Evolutionary conservation across 176 grass and related monocot genomes (phyloP), one percentile per base, ranked within the genome.

Genomic region (Dactylis glomerata): DNA sequence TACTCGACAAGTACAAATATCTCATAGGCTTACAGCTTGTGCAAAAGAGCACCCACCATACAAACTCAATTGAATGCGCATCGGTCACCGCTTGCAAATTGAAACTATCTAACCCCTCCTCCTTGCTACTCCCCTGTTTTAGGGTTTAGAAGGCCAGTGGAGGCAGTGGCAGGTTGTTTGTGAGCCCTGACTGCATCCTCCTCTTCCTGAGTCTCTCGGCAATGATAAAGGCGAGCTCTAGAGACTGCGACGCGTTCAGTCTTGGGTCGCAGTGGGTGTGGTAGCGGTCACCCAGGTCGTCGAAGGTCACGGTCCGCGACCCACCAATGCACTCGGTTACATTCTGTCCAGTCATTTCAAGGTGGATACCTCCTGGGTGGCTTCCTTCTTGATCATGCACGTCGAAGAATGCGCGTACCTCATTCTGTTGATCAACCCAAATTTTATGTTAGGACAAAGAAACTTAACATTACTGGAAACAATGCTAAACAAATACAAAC

Each of bases 271-370:
- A 97, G 83, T 97, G 95, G 11, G 95, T 97, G 74, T 97, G 95
- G 88, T 97, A 97, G 77, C 95, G 92, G 69, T 93, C 92, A 22
- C 75, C 73, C 10, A 97, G 83, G 81, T 97, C 95, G 16, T 97
- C 95, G 3, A 97, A 97, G 84, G 95, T 97, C 44, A 97, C 95
- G 0, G 95, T 94, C 15, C 95, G 88, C 6, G 95, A 97, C 41
- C 95, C 95, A 76, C 95, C 95, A 11, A 97, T 97, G 86, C 95
- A 97, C 83, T 97, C 95, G 0, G 95, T 97, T 26, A 97, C 95
- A 0, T 97, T 97, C 80, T 97, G 95, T 30, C 95, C 95, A 14
- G 95, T 97, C 95, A 97, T 97, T 85, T 97, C 95, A 51, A 97
- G 86, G 90, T 97, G 95, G 81, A 97, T 86, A 8, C 95, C 95